A percentile compares a stretch with the other conserved stretches of the same genome.
Conservation (phyloP, 805 yeast genomes). For the Lachancea thermotolerans region DNA sequence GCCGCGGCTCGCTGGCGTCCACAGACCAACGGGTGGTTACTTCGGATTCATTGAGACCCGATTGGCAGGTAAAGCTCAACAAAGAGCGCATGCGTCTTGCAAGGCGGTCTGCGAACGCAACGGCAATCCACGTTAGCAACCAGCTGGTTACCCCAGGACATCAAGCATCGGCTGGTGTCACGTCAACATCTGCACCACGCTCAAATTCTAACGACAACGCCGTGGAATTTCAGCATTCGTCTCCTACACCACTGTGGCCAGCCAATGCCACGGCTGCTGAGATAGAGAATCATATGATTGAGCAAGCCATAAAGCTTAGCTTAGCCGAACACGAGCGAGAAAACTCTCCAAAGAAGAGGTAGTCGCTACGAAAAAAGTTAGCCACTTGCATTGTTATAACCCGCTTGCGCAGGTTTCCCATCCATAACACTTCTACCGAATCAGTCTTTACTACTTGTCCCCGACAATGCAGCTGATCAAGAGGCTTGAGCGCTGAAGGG, state of each 20-base stretch:
- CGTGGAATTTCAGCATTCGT: neutral
- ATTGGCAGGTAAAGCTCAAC: slow-evolving; percentile 74
- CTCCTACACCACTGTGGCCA: slow-evolving; percentile 1
- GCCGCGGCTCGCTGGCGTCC: slow-evolving; percentile 57
- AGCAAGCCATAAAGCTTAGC: slow-evolving; percentile 74
- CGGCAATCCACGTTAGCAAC: slow-evolving; percentile 86
- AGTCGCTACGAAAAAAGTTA: too few relatives aligned
- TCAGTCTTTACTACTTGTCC: too few relatives aligned
- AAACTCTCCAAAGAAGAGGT: neutral
- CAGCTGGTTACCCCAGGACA: slow-evolving; percentile 42
- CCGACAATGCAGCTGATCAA: too few relatives aligned
- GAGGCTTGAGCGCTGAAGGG: too few relatives aligned
- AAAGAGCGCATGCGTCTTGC: slow-evolving; percentile 74
- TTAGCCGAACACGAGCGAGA: slow-evolving; percentile 40
- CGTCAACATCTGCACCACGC: slow-evolving; percentile 1
- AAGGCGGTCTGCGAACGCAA: slow-evolving; percentile 86
- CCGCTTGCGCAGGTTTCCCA: too few relatives aligned
- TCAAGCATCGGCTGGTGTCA: neutral
- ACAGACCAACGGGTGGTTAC: slow-evolving; percentile 65
- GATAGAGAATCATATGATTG: slow-evolving; percentile 71
- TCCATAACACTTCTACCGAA: too few relatives aligned
- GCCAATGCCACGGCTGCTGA: slow-evolving; percentile 28
- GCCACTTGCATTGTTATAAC: too few relatives aligned
- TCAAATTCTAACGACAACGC: neutral
- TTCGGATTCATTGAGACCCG: slow-evolving; percentile 81